Evolutionary conservation across 371 early-diverging fungal species (phyloP).

Genomic region (Lichtheimia ornata): DNA sequence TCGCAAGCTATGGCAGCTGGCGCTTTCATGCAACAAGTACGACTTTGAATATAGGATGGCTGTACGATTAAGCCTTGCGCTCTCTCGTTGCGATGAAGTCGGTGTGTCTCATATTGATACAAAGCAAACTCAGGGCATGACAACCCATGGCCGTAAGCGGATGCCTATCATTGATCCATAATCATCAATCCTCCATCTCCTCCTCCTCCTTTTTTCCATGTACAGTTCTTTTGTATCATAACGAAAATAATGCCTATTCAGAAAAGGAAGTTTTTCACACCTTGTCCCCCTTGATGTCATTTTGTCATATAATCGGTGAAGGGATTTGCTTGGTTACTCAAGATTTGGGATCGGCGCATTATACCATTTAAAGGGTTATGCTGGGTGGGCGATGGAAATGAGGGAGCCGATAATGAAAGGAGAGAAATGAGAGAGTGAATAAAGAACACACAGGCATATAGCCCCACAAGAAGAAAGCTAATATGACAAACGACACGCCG

Average conservation of each 20-base stretch:
- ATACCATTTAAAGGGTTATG: too few relatives aligned
- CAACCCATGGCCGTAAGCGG: constrained; percentile 45
- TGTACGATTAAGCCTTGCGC: constrained; percentile 44
- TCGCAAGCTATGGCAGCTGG: constrained; percentile 56
- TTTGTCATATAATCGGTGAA: not conserved
- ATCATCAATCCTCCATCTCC: not conserved
- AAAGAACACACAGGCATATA: not conserved
- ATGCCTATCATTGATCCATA: constrained; percentile 36
- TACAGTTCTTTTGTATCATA: constrained; percentile 1
- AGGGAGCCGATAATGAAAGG: not conserved
- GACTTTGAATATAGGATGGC: constrained; percentile 67
- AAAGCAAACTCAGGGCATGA: constrained; percentile 29
- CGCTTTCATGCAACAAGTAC: constrained; percentile 52
- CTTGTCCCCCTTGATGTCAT: too few relatives aligned
- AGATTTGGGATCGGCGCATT: not conserved
- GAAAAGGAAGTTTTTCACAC: not conserved
- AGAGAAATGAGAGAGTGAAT: not conserved
- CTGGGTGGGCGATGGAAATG: not conserved
- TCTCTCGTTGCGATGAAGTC: constrained; percentile 45
- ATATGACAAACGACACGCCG: not conserved
- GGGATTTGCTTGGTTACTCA: not conserved
- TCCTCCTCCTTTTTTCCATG: not conserved
- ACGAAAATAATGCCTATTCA: not conserved
- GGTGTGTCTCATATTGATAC: constrained; percentile 29
- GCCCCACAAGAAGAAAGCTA: not conserved